Evolutionary conservation across 129 eudicot species (phyloP).

Genomic region (Pseudognaphalium luteoalbum): DNA sequence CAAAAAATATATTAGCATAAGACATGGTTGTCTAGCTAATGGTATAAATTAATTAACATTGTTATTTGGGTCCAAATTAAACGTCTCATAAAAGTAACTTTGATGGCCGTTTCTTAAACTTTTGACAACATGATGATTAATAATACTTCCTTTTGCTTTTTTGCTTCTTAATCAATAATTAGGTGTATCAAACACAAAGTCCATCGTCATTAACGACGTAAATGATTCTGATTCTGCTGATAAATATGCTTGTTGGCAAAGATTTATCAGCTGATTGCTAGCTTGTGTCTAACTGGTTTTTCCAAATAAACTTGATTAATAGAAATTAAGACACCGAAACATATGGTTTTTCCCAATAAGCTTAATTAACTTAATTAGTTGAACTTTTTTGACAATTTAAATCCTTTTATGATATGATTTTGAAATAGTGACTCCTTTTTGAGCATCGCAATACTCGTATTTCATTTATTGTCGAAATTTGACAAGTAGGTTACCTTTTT

Average conservation of each 20-base stretch:
- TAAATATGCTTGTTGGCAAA: slow-evolving; percentile 21
- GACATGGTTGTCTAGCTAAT: slow-evolving; percentile 40
- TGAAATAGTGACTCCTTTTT: too few species aligned
- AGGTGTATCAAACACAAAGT: slow-evolving; percentile 21
- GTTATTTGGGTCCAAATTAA: slow-evolving; percentile 16
- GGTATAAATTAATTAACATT: slow-evolving; percentile 18
- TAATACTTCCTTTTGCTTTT: slow-evolving; percentile 12
- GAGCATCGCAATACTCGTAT: too few species aligned
- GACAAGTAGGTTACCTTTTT: too few species aligned
- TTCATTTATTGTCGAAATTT: too few species aligned
- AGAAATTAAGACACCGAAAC: too few species aligned
- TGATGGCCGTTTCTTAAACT: slow-evolving; percentile 15
- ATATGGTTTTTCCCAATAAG: too few species aligned
- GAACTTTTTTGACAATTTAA: too few species aligned
- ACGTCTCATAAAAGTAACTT: slow-evolving; percentile 31
- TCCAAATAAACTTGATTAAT: too few species aligned
- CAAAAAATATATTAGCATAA: slow-evolving; percentile 22
- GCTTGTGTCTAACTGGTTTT: neutral
- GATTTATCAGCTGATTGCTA: neutral
- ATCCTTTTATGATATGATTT: too few species aligned
- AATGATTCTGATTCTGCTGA: slow-evolving; percentile 8
- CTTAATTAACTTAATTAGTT: too few species aligned
- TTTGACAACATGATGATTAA: slow-evolving; percentile 25
- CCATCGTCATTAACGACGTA: slow-evolving; percentile 15
- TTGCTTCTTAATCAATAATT: slow-evolving; percentile 13